Percentiles rank a stretch among this genome's conserved stretches.
Conservation (phyloP, 495 filamentous ascomycete genomes). For the Eremomyces bilateralis region DNA sequence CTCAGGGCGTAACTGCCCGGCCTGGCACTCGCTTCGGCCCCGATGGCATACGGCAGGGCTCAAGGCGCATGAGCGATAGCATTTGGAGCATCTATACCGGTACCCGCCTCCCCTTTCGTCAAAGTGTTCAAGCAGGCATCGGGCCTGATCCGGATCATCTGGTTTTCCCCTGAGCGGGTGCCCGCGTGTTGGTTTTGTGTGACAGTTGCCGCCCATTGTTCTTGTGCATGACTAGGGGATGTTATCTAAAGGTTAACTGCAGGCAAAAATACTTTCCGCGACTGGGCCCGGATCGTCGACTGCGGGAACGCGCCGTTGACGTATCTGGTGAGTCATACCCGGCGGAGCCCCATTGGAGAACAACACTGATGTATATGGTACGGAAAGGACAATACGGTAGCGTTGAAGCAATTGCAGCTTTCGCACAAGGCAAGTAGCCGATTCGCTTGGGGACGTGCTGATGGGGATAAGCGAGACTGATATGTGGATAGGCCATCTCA, state of each 20-base stretch:
- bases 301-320: slow-evolving; percentile 31
- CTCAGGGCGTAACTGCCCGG: slow-evolving; percentile 24
- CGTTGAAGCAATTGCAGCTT: slow-evolving; percentile 27
- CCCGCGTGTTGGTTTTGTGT: too few relatives aligned
- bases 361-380: too few relatives aligned
- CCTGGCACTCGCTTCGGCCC: slow-evolving; percentile 31
- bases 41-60: slow-evolving; percentile 25
- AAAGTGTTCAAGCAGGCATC: too few relatives aligned
- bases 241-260: slow-evolving; percentile 1
- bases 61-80: slow-evolving; percentile 17
- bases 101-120: too few relatives aligned
- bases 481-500: slow-evolving; percentile 13
- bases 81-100: slow-evolving; percentile 25
- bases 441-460: slow-evolving; percentile 1
- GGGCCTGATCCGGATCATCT: too few relatives aligned
- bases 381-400: slow-evolving; percentile 26
- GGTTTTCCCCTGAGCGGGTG: too few relatives aligned
- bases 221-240: too few relatives aligned
- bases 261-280: slow-evolving; percentile 22
- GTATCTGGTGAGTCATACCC: slow-evolving; percentile 14
- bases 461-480: neutral
- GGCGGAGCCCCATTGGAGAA: neutral
- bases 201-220: too few relatives aligned
- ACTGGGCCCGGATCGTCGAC: slow-evolving; percentile 29
- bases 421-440: slow-evolving; percentile 20